Percentiles rank a stretch among this genome's conserved stretches.
Evolutionary conservation across 208 protist genomes (phyloP).

Genomic region (Porcisia hertigi): DNA sequence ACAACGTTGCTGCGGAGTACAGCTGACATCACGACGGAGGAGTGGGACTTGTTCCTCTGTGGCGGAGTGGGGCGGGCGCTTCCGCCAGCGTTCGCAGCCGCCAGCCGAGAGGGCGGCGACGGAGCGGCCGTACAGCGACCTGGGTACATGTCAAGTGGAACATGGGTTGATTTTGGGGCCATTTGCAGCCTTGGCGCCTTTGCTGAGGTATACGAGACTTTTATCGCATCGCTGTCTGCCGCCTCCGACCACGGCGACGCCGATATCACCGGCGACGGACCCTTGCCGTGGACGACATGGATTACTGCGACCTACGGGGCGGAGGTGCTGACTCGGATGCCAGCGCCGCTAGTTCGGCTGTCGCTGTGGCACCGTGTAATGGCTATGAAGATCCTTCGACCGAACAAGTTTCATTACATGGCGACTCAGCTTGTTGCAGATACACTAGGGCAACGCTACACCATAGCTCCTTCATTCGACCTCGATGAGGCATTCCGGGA

Average conservation of each 20-base stretch:
- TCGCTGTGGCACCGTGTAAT: constrained; percentile 86
- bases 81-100: constrained; percentile 26
- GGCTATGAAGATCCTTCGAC: constrained; percentile 78
- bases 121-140: constrained; percentile 41
- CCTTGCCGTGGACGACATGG: constrained; percentile 76
- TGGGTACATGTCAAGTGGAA: constrained; percentile 86
- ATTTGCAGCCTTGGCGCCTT: constrained; percentile 87
- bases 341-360: constrained; percentile 38
- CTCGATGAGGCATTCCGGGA: constrained; percentile 89
- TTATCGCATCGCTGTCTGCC: constrained; percentile 43
- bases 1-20: constrained; percentile 73
- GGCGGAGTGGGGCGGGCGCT: constrained; percentile 62
- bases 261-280: constrained; percentile 15
- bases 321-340: constrained; percentile 47
- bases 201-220: constrained; percentile 66
- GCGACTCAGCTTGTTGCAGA: constrained; percentile 59
- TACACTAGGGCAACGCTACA: constrained; percentile 85
- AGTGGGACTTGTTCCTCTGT: constrained; percentile 89
- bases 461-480: constrained; percentile 78
- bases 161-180: constrained; percentile 92
- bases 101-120: constrained; percentile 18
- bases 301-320: constrained; percentile 84
- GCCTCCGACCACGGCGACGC: neutral
- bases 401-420: constrained; percentile 84
- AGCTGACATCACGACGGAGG: constrained; percentile 54